phyloP scores from a whole-genome alignment of 768 basidiomycete species.

The Russula virescens region DNA sequence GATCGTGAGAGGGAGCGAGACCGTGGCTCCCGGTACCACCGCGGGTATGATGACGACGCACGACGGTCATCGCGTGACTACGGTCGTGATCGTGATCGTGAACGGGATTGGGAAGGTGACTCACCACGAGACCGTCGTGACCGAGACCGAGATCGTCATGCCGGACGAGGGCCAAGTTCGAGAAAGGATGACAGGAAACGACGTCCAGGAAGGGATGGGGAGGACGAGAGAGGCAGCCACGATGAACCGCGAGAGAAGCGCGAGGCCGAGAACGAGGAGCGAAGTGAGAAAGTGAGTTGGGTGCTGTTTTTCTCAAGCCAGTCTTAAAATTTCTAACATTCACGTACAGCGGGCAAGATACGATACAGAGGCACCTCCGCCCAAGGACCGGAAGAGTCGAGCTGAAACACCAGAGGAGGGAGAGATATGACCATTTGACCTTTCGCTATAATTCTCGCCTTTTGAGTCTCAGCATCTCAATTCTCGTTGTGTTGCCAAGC shows the following conservation, averaged over 20 bases:
- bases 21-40: constrained; percentile 26
- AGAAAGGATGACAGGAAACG: constrained; percentile 48
- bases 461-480: background rate
- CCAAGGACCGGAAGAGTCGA: constrained; percentile 37
- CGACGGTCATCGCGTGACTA: constrained; percentile 25
- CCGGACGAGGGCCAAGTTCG: constrained; percentile 50
- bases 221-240: constrained; percentile 49
- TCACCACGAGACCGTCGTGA: constrained; percentile 30
- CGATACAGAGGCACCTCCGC: constrained; percentile 36
- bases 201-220: constrained; percentile 36
- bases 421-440: constrained; percentile 51
- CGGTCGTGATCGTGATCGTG: constrained; percentile 31
- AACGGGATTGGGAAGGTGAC: constrained; percentile 29
- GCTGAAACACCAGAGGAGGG: constrained; percentile 82
- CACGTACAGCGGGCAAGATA: constrained; percentile 53
- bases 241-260: constrained; percentile 32
- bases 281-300: constrained; percentile 48
- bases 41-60: constrained; percentile 15
- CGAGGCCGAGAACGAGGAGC: constrained; percentile 39
- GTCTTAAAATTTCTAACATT: constrained; percentile 4
- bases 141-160: constrained; percentile 38
- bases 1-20: constrained; percentile 14
- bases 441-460: background rate
- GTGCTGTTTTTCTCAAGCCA: constrained; percentile 1
- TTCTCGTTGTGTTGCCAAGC: background rate